These are phyloP conservation scores for Solanum corneliomulleri DNA, from an alignment of 257 asterid genomes.

Conservation along the genomic window DNA sequence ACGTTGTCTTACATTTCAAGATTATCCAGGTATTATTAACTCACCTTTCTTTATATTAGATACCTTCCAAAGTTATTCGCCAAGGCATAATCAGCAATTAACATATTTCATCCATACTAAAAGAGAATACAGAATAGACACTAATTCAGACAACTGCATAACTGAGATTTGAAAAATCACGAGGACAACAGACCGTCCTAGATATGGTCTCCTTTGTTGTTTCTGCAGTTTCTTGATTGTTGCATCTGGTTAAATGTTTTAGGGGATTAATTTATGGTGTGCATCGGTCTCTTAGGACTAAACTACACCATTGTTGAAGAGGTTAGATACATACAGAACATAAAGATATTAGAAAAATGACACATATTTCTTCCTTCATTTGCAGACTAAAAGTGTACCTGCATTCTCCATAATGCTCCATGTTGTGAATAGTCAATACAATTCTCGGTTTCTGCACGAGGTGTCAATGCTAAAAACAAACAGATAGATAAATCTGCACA, in stretches of 20 bases:
- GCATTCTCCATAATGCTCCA: conserved; percentile 98
- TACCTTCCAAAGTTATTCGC: neutral
- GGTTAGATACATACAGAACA: neutral
- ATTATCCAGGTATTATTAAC: neutral
- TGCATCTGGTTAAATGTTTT: neutral
- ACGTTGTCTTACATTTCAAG: neutral
- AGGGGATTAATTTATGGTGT: neutral
- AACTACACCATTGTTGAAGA: neutral
- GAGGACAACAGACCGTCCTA: neutral
- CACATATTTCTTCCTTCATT: neutral
- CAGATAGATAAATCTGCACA: neutral
- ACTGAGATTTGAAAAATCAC: neutral
- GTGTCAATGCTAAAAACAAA: neutral
- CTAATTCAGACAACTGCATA: neutral
- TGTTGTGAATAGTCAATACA: conserved; percentile 79
- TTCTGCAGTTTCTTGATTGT: neutral
- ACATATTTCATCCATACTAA: neutral
- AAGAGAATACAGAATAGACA: neutral
- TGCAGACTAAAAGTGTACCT: conserved; percentile 22
- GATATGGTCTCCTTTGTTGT: neutral
- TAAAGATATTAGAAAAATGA: neutral
- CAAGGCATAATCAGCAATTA: neutral
- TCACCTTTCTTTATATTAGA: neutral
- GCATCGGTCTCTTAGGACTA: neutral
- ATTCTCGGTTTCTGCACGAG: conserved; percentile 62